Conservation (phyloP, 2,329 filamentous ascomycete genomes). For the Penicillium sp. region DNA sequence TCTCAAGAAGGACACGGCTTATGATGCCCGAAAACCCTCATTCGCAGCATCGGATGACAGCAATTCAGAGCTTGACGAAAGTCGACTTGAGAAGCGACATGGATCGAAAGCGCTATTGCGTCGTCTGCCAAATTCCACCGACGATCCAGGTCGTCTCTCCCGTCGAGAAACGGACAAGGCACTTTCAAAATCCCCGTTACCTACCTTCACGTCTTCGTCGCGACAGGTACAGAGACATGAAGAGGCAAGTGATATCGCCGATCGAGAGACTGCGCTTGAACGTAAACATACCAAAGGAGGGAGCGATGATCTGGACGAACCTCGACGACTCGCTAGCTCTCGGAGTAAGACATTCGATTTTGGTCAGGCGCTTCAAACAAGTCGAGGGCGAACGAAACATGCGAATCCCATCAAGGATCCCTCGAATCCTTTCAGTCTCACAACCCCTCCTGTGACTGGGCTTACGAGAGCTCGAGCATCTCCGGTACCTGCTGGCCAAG, state of each 20-base stretch:
- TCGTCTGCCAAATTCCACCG: slow-evolving; percentile 31
- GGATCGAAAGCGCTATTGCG: slow-evolving; percentile 25
- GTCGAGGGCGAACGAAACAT: slow-evolving; percentile 18
- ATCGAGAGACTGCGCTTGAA: slow-evolving; percentile 12
- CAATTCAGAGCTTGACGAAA: slow-evolving; percentile 42
- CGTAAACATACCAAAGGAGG: slow-evolving; percentile 6
- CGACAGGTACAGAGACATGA: slow-evolving; percentile 32
- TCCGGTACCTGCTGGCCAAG: slow-evolving; percentile 20
- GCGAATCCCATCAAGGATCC: slow-evolving; percentile 23
- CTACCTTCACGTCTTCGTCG: slow-evolving; percentile 47
- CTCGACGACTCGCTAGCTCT: slow-evolving; percentile 8
- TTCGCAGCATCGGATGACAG: slow-evolving; percentile 46
- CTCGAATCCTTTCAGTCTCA: slow-evolving; percentile 26
- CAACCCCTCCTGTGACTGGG: slow-evolving; percentile 42
- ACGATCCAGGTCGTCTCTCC: slow-evolving; percentile 28
- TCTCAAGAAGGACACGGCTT: slow-evolving; percentile 50
- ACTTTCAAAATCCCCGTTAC: slow-evolving; percentile 40
- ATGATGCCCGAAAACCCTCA: slow-evolving; percentile 38
- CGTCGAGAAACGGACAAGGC: slow-evolving; percentile 31
- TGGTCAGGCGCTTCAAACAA: slow-evolving; percentile 20
- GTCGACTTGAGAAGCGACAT: slow-evolving; percentile 26
- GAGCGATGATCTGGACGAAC: slow-evolving; percentile 7
- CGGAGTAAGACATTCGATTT: slow-evolving; percentile 28
- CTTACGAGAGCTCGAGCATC: slow-evolving; percentile 38
- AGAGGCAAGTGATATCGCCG: slow-evolving; percentile 21